These are phyloP conservation scores for Metarhizium robertsii DNA, from an alignment of 2,329 filamentous ascomycete species.

Conservation along the genomic window DNA sequence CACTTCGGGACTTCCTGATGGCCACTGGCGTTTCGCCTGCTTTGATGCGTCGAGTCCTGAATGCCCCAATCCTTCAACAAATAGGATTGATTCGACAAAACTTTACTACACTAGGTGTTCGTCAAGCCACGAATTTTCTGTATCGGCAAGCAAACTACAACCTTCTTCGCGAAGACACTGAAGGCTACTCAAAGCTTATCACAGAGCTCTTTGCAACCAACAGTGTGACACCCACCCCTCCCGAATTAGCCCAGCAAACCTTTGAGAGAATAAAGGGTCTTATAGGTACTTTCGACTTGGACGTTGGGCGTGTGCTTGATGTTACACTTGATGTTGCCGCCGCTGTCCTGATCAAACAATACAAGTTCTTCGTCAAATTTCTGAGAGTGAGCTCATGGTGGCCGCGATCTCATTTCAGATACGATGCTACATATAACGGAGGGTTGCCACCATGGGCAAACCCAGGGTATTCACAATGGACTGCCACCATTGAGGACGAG, in stretches of 20 bases:
- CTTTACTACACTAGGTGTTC: conserved; percentile 73
- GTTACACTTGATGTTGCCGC: conserved; percentile 94
- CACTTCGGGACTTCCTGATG: conserved; percentile 58
- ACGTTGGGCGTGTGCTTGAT: conserved; percentile 89
- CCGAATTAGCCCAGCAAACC: conserved; percentile 70
- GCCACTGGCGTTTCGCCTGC: conserved; percentile 62
- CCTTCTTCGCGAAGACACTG: conserved; percentile 84
- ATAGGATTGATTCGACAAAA: conserved; percentile 77
- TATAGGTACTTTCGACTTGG: conserved; percentile 93
- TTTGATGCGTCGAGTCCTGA: conserved; percentile 74
- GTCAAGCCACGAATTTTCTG: conserved; percentile 84
- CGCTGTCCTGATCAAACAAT: conserved; percentile 84
- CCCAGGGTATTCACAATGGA: conserved; percentile 57
- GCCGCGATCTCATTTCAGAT: conserved; percentile 55
- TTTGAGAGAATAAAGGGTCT: conserved; percentile 90
- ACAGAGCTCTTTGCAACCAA: conserved; percentile 92
- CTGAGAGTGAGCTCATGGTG: conserved; percentile 93
- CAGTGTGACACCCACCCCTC: conserved; percentile 61
- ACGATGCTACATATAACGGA: conserved; percentile 35
- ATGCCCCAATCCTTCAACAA: conserved; percentile 63
- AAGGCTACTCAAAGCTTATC: conserved; percentile 92
- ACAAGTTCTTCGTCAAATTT: conserved; percentile 89
- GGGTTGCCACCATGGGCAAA: conserved; percentile 81
- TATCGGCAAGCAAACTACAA: conserved; percentile 98
- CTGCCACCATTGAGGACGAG: conserved; percentile 60